Conservation (phyloP, 1,139 yeast species). For the Kodamaea derodonti region DNA sequence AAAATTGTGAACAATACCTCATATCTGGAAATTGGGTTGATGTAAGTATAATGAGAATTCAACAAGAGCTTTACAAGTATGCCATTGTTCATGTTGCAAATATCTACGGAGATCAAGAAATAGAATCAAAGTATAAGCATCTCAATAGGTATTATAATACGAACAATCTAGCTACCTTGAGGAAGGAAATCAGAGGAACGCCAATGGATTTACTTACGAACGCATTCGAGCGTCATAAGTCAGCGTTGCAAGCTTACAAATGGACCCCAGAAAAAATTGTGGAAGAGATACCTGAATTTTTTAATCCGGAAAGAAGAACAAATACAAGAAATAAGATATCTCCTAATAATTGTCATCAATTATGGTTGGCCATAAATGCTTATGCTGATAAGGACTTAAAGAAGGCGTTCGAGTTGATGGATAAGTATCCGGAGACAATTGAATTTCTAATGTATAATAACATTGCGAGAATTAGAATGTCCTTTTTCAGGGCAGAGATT, state of each 20-base stretch:
- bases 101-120: constrained; percentile 12
- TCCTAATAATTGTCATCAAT: constrained; percentile 12
- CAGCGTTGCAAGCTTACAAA: constrained; percentile 3
- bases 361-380: constrained; percentile 17
- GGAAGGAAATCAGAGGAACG: background rate
- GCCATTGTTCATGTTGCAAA: constrained; percentile 16
- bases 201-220: constrained; percentile 8
- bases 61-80: constrained; percentile 26
- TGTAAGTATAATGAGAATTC: constrained; percentile 16
- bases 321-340: constrained; percentile 18
- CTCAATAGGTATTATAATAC: constrained; percentile 30
- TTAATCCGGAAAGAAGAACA: constrained; percentile 23
- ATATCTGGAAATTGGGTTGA: constrained; percentile 32
- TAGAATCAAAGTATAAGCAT: constrained; percentile 16
- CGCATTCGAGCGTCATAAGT: constrained; percentile 6
- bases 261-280: constrained; percentile 10
- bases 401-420: constrained; percentile 24
- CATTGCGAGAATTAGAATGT: constrained; percentile 15
- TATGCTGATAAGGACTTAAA: constrained; percentile 15
- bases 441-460: constrained; percentile 24
- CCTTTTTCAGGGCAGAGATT: constrained; percentile 22
- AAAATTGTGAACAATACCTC: constrained; percentile 27
- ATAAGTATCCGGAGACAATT: constrained; percentile 32
- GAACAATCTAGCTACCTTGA: background rate
- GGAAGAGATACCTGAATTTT: constrained; percentile 21